Evolutionary conservation across 2,329 filamentous ascomycete genomes (phyloP).

Genomic region (Cytospora paraplurivora): DNA sequence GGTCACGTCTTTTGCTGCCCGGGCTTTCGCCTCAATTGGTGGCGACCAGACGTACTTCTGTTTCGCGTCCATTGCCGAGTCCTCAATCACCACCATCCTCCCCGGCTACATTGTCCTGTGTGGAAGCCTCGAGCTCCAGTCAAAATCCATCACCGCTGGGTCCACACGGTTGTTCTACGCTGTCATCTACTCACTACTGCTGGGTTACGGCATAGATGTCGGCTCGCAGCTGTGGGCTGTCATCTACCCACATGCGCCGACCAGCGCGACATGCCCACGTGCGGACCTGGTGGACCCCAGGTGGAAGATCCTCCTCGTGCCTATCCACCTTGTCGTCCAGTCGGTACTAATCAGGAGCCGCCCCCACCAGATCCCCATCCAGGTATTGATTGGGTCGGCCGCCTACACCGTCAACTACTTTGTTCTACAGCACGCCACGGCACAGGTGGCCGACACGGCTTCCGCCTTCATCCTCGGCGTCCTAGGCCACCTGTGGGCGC

Average conservation of each 20-base stretch:
- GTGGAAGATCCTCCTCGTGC: constrained; percentile 66
- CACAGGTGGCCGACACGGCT: constrained; percentile 25
- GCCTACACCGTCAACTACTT: constrained; percentile 31
- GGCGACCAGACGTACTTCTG: constrained; percentile 20
- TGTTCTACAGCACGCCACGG: constrained; percentile 28
- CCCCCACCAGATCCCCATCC: constrained; percentile 26
- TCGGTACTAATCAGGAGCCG: constrained; percentile 27
- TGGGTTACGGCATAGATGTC: constrained; percentile 31
- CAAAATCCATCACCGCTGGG: constrained; percentile 24
- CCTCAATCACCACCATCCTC: constrained; percentile 23
- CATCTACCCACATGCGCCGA: constrained; percentile 38
- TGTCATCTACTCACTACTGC: constrained; percentile 23
- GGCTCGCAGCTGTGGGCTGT: constrained; percentile 39
- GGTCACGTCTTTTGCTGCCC: constrained; percentile 22
- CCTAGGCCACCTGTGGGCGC: constrained; percentile 28
- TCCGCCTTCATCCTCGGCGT: constrained; percentile 26
- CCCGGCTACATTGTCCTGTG: constrained; percentile 25
- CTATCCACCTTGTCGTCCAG: constrained; percentile 64
- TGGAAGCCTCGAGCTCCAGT: constrained; percentile 25
- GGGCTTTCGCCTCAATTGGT: constrained; percentile 23
- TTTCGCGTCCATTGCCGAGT: constrained; percentile 23
- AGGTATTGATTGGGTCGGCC: constrained; percentile 28
- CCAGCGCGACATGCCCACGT: constrained; percentile 36
- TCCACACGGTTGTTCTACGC: constrained; percentile 25
- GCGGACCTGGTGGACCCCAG: constrained; percentile 33